Base-by-base conservation (phyloP, 2,329 filamentous ascomycete species). In the Herpotrichia juniperi region DNA sequence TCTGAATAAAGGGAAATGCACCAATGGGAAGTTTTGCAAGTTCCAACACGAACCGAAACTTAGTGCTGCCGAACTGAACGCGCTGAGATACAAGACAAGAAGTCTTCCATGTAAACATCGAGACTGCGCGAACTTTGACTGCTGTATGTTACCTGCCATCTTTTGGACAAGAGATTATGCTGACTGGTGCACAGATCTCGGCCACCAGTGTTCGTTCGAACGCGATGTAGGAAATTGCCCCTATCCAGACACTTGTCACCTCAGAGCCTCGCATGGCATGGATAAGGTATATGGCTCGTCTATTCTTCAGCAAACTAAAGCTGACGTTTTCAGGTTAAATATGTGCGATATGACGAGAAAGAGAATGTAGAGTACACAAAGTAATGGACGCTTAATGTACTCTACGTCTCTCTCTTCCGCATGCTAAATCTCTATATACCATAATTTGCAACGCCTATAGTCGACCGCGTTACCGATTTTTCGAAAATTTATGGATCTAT, bases 31-130 rank as follows among this genome's bases (percentile, higher is more conserved):
- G 10, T 74, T 74, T 47, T 79, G 77, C 57, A 64, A 68, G 30
- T 79, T 78, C 53, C 61, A 70, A 45, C 78, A 79, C 53, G 74
- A 74, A 31, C 71, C 74, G 30, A 71, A 67, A 19, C 61, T 79
- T 17, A 64, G 59, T 1, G 55, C 63, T 2, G 71, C 63, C 4
- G 77, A 78, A 51, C 53, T 69, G 37, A 67, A 72, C 16, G 75
- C 76, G 4, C 58, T 80, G 28, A 71, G 69, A 39, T 74, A 77
- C 49, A 77, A 77, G 51, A 73, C 77, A 2, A 64, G 77, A n/a
- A 72, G 64, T 9, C 60, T 74, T 9, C 61, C 63, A 5, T 79
- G 78, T 53, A 67, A 71, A 24, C 61, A 72, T 14, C 58, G 64
- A n/a, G 59, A 61, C 14, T 79, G 77, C 50, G 63, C 74, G 25